Evolutionary conservation across 2,329 filamentous ascomycete species (phyloP), one percentile per base, ranked within the genome.

Genomic region (Alternaria brassicae): DNA sequence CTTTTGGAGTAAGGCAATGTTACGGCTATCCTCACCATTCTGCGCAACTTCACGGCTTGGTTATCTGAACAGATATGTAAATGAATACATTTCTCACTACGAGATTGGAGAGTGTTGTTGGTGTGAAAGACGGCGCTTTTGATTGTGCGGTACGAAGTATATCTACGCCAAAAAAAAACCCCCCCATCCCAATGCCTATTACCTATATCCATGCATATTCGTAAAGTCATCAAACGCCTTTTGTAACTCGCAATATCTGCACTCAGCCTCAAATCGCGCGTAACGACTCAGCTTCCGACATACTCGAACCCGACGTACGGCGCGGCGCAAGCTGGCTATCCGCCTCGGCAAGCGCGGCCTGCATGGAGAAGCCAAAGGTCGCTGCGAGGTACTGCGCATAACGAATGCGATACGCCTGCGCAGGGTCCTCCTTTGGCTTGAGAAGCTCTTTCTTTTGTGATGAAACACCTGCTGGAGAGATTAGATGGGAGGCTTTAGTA

Each of bases 331-430:
- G 68, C 56, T 78, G 70, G 51, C 61, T 65, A 58, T 78, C 76
- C 37, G 75, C 73, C 61, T 78, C 76, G 44, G 69, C 73, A 60
- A 77, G 59, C 34, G 76, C 76, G 48, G 76, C 76, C 59, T 77
- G 71, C 55, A 77, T 70, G 54, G 72, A 76, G 67, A 78, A 78
- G 61, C 75, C 77, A 70, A 78, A 78, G 32, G 76, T 76, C 17
- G 74, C 72, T 28, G 76, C 76, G 44, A 78, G 73, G 60, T 78
- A 78, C 53, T 77, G 73, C 40, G 76, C 76, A 66, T 78, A 78
- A 54, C 75, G 74, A 54, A 66, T 65, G 55, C 76, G 75, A 58
- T 78, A 78, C 39, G 69, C 64, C 47, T 74, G 67, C 23, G 74
- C 69, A 52, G 70, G 62, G 53, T 77, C 68, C 50, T 73, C 66